Percentiles rank a stretch among this genome's conserved stretches.
Conservation (phyloP, 1,284 basidiomycete genomes). For the Phlebopus sp. region DNA sequence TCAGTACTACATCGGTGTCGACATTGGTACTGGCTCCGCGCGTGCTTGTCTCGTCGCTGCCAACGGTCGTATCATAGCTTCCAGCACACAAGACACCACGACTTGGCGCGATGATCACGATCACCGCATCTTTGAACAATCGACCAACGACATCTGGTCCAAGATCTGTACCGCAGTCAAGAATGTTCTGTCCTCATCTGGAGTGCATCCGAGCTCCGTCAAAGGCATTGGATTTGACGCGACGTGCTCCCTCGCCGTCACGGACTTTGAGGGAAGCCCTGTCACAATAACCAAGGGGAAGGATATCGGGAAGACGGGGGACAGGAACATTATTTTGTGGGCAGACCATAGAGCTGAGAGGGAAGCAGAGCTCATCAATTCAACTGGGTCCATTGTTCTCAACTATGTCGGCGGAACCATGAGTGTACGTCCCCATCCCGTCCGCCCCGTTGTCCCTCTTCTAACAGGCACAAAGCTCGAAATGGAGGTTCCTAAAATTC, state of each 20-base stretch:
- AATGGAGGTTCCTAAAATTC: constrained; percentile 96
- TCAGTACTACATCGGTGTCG: constrained; percentile 65
- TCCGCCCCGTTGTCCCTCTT: constrained; percentile 6
- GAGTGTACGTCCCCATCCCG: constrained; percentile 63
- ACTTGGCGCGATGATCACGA: constrained; percentile 86
- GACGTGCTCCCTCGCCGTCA: constrained; percentile 93
- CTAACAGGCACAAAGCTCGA: constrained; percentile 61
- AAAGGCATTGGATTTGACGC: constrained; percentile 96
- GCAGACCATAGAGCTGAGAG: constrained; percentile 93
- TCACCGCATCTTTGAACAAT: constrained; percentile 94
- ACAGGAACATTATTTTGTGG: constrained; percentile 88
- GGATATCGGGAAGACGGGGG: constrained; percentile 59
- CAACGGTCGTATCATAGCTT: constrained; percentile 78
- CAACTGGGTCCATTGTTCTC: constrained; percentile 79
- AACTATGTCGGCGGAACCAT: constrained; percentile 96
- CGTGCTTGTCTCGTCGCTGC: constrained; percentile 80
- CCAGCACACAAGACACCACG: constrained; percentile 72
- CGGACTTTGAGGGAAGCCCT: constrained; percentile 72
- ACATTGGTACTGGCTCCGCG: constrained; percentile 91
- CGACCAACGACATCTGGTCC: constrained; percentile 84
- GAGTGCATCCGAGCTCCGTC: constrained; percentile 62
- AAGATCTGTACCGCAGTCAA: constrained; percentile 72
- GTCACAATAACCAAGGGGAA: constrained; percentile 78
- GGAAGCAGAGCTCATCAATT: constrained; percentile 90
- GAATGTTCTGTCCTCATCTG: constrained; percentile 63